Percentiles rank a stretch among this genome's conserved stretches.
phyloP scores from a whole-genome alignment of 2,329 filamentous ascomycete species.

The Claviceps quebecensis region DNA sequence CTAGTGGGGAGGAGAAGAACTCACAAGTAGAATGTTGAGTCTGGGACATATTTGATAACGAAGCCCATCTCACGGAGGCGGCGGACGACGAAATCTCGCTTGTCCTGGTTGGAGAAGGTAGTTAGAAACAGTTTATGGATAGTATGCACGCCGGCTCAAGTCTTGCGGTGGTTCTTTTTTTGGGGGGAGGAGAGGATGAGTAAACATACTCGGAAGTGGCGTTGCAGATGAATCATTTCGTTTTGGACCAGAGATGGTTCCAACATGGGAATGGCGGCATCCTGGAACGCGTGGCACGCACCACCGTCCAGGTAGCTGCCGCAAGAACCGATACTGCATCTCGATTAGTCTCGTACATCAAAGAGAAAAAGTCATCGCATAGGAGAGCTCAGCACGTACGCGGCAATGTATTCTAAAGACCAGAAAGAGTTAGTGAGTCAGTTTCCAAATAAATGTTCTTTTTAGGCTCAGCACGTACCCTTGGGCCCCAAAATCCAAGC shows the following conservation, averaged over 20 bases:
- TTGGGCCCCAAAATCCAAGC: slow-evolving; percentile 94
- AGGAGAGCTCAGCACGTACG: slow-evolving; percentile 28
- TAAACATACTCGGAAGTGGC: slow-evolving; percentile 55
- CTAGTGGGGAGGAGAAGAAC: slow-evolving; percentile 6
- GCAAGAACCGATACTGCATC: slow-evolving; percentile 59
- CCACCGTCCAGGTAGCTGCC: slow-evolving; percentile 91
- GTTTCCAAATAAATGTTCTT: not conserved
- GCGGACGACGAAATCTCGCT: slow-evolving; percentile 79
- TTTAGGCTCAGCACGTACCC: slow-evolving; percentile 20
- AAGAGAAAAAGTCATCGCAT: not conserved
- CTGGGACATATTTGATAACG: slow-evolving; percentile 66
- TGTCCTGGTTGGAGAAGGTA: slow-evolving; percentile 35
- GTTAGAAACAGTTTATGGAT: not conserved
- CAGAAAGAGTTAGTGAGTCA: not conserved
- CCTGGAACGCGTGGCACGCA: slow-evolving; percentile 89
- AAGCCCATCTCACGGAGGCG: slow-evolving; percentile 80
- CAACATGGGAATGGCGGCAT: slow-evolving; percentile 87
- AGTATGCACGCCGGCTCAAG: not conserved
- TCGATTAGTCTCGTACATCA: slow-evolving; percentile 2
- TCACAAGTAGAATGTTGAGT: slow-evolving; percentile 90
- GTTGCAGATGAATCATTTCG: slow-evolving; percentile 83
- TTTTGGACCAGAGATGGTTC: slow-evolving; percentile 64
- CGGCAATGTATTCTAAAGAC: slow-evolving; percentile 66
- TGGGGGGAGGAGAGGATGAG: no score
- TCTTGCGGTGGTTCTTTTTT: no score